A percentile compares a stretch with the other conserved stretches of the same genome.
These are phyloP conservation scores for Carallia brachiata DNA, from an alignment of 345 rosid species.

Conservation along the genomic window DNA sequence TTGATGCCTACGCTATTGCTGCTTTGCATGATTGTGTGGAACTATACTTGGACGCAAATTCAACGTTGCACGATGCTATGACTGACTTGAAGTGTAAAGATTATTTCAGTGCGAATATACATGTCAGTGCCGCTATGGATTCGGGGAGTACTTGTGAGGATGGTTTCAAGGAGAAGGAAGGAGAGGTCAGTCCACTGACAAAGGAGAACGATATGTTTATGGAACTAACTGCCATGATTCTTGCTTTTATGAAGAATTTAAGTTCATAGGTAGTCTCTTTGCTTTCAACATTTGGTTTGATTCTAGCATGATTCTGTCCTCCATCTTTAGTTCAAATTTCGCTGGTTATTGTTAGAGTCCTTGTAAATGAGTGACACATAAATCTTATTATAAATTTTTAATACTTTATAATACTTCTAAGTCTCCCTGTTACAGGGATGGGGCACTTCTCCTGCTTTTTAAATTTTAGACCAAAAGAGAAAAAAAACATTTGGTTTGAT, in stretches of 20 bases:
- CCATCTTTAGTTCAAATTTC: too few species aligned
- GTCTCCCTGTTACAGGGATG: too few species aligned
- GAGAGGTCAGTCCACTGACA: conserved; percentile 25
- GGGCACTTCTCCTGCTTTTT: too few species aligned
- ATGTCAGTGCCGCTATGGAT: conserved; percentile 41
- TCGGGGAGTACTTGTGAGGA: conserved; percentile 40
- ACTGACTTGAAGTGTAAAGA: conserved; percentile 15
- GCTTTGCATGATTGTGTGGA: conserved; percentile 37
- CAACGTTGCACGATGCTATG: conserved; percentile 20
- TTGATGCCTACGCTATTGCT: conserved; percentile 7
- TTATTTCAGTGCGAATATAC: conserved; percentile 24
- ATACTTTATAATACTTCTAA: too few species aligned
- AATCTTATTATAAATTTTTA: too few species aligned
- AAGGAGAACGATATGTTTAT: conserved; percentile 30
- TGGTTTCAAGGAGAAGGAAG: conserved; percentile 33
- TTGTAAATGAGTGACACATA: too few species aligned
- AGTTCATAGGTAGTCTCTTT: not conserved
- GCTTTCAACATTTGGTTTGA: not conserved
- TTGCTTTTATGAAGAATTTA: conserved; percentile 36
- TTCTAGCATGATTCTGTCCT: too few species aligned
- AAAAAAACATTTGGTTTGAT: too few species aligned
- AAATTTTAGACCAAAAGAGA: too few species aligned
- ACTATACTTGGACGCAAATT: conserved; percentile 29
- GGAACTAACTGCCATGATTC: conserved; percentile 29
- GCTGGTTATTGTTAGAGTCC: too few species aligned